These are phyloP conservation scores for Dothistroma pini DNA, from an alignment of 2,329 filamentous ascomycete species.

Conservation along the genomic window DNA sequence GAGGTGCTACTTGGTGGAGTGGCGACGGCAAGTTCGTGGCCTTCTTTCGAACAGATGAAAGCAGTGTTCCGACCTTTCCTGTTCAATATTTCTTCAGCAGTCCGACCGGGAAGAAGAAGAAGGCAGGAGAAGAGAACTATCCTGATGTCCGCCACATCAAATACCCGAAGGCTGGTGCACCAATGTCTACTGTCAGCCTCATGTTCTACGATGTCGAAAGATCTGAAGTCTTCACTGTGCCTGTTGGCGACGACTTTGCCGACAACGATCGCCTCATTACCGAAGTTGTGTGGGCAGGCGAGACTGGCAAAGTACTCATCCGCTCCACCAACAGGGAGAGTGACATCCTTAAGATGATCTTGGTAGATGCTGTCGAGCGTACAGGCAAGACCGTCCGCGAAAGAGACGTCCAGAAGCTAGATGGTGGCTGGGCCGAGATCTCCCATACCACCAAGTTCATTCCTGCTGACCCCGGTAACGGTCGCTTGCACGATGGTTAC, in stretches of 20 bases:
- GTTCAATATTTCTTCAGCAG: conserved; percentile 89
- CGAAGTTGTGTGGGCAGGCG: conserved; percentile 84
- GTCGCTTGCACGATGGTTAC: conserved; percentile 74
- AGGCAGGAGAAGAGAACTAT: conserved; percentile 75
- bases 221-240: conserved; percentile 73
- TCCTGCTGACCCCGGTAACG: conserved; percentile 73
- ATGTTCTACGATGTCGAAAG: conserved; percentile 82
- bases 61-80: conserved; percentile 83
- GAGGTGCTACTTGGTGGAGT: conserved; percentile 93
- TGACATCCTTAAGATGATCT: conserved; percentile 79
- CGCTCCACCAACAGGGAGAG: conserved; percentile 94
- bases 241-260: conserved; percentile 70
- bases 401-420: conserved; percentile 75
- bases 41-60: conserved; percentile 92
- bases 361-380: conserved; percentile 73
- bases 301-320: conserved; percentile 69
- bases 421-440: conserved; percentile 97
- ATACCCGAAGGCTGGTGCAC: conserved; percentile 92
- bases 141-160: conserved; percentile 91
- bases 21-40: conserved; percentile 83
- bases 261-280: conserved; percentile 87
- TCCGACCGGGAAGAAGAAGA: conserved; percentile 69
- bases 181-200: conserved; percentile 85
- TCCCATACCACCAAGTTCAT: conserved; percentile 81
- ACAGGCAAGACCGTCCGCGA: conserved; percentile 75